Base-by-base conservation (phyloP, 129 eudicot genomes). In the Mikania micrantha region DNA sequence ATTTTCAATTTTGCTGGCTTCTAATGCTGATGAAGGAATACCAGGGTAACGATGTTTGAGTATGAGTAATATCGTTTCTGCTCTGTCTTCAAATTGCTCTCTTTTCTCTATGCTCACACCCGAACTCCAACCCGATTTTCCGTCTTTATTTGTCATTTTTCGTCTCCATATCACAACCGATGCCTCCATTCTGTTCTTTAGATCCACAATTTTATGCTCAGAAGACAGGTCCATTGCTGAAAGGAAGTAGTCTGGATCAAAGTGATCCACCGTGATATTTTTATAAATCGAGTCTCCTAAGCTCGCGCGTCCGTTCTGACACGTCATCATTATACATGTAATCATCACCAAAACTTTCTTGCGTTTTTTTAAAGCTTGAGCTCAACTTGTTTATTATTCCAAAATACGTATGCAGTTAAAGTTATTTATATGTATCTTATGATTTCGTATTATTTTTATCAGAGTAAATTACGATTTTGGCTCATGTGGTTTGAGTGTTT, bases 61-160 rank as follows among this genome's bases (percentile, higher is more conserved):
- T 44, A 94, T 83, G 12, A 87, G 85, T 74, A 94, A 77, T 17
- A 94, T 76, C 28, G 93, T 90, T 66, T 87, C 95, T 24, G 96
- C 96, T 80, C 99, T 85, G 59, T 94, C 99, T 85, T 94, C 99
- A 58, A 94, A 85, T 7, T 79, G 67, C 76, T 90, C 99, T 78
- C 99, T 81, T 72, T 90, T 90, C 77, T 87, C 99, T 34, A 77
- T 0, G 41, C 95, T 94, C 70, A 94, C 97, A 31, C 75, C 80
- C 16, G 99, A 94, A 77, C 97, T 79, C 99, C 99, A 89, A 6
- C 90, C 78, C 3, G 99, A 89, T 65, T 94, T 94, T 36, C 80
- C 84, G 56, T 94, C 95, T 76, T 94, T 94, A 59, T 85, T 85
- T 7, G 73, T 80, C 99, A 94, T 87, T 75, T 94, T 94, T 64